Conservation (phyloP, 805 yeast genomes). For the Clavispora asparagi region DNA sequence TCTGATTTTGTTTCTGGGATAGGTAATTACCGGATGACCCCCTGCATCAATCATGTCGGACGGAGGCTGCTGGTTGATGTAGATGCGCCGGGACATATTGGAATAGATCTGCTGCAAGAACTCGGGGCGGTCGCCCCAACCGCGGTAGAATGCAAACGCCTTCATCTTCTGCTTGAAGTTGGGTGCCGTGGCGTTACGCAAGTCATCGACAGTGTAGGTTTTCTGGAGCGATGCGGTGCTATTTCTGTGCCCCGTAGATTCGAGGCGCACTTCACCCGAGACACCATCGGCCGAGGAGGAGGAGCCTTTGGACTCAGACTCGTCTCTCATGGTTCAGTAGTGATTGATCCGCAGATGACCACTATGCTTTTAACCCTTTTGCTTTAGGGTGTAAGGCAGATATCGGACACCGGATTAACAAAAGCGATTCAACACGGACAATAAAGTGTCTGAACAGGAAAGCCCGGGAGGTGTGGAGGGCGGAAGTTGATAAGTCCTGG, state of each 20-base stretch:
- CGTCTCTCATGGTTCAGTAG: not conserved
- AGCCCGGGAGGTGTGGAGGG: not conserved
- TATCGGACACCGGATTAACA: not conserved
- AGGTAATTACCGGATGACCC: conserved; percentile 54
- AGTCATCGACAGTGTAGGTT: conserved; percentile 10
- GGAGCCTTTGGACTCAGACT: conserved; percentile 1
- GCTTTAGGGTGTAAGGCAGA: not conserved
- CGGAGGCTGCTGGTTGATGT: conserved; percentile 48
- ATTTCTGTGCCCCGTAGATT: not conserved
- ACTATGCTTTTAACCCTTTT: no score
- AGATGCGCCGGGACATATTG: conserved; percentile 40
- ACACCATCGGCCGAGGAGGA: not conserved
- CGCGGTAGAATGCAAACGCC: conserved; percentile 15
- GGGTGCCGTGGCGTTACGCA: conserved; percentile 8
- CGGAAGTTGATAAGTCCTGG: not conserved
- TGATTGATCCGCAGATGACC: conserved; percentile 1
- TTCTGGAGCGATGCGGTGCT: not conserved
- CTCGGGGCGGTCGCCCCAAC: conserved; percentile 25
- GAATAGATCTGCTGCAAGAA: conserved; percentile 33
- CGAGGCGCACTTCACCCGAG: not conserved
- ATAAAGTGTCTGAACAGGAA: not conserved
- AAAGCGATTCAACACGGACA: not conserved
- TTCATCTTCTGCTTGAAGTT: conserved; percentile 6
- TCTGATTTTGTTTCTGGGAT: conserved; percentile 86
- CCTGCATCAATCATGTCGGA: conserved; percentile 41